Conservation (phyloP, 805 yeast species). For the Priceomyces medius region DNA sequence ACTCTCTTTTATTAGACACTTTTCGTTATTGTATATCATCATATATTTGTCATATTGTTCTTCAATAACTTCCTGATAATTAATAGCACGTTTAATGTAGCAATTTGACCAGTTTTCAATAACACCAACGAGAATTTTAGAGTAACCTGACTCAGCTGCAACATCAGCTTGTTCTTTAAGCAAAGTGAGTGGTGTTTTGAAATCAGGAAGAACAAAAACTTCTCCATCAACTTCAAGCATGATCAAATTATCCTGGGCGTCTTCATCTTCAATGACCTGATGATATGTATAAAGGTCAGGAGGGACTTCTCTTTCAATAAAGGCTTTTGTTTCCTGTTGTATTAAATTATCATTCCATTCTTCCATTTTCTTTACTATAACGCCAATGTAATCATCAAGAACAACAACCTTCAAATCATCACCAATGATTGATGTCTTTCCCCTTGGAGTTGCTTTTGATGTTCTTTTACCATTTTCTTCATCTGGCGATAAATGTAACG, state of each 20-base stretch:
- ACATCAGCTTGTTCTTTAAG: conserved; percentile 87
- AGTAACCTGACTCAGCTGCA: conserved; percentile 82
- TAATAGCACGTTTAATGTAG: conserved; percentile 57
- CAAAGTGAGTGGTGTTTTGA: conserved; percentile 76
- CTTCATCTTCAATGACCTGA: conserved; percentile 40
- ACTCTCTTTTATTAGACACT: conserved; percentile 43
- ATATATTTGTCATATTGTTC: conserved; percentile 41
- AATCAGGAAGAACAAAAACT: conserved; percentile 67
- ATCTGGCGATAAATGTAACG: conserved; percentile 20
- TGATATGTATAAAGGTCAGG: conserved; percentile 70
- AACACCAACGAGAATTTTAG: conserved; percentile 75
- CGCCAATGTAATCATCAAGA: conserved; percentile 72
- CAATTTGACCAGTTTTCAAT: conserved; percentile 66
- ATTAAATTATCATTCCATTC: conserved; percentile 82
- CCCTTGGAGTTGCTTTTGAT: conserved; percentile 28
- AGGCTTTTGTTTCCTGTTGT: conserved; percentile 63
- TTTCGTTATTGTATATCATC: conserved; percentile 41
- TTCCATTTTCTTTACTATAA: conserved; percentile 68
- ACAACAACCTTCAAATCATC: conserved; percentile 71
- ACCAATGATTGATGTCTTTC: conserved; percentile 57
- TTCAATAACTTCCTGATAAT: conserved; percentile 58
- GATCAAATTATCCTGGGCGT: conserved; percentile 32
- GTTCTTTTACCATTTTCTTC: conserved; percentile 16
- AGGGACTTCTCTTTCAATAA: conserved; percentile 62
- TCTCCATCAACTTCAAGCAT: conserved; percentile 41